Conservation (phyloP, 192 early-diverging fungal genomes). For the Lobulomyces angularis region DNA sequence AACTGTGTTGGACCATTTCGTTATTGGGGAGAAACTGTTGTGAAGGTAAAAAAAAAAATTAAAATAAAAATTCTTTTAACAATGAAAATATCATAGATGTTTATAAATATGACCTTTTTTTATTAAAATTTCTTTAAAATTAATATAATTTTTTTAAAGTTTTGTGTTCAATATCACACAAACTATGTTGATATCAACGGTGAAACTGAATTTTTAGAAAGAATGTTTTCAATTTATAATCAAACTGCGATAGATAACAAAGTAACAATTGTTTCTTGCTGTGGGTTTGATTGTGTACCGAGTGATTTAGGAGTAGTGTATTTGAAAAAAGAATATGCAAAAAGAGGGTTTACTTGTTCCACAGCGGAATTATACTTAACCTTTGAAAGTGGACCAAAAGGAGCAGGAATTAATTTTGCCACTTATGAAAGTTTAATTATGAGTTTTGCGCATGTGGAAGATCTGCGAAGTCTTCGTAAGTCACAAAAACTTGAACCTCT, state of each 20-base stretch:
- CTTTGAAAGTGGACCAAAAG: slow-evolving; percentile 28
- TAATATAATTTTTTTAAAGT: too few species aligned
- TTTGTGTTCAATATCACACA: too few species aligned
- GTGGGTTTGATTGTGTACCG: slow-evolving; percentile 54
- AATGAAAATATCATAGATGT: too few species aligned
- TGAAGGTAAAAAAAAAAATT: too few species aligned
- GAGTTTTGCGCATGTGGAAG: slow-evolving; percentile 10
- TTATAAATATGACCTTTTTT: too few species aligned
- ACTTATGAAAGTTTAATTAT: slow-evolving; percentile 47
- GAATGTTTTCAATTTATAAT: slow-evolving; percentile 43
- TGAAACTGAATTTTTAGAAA: slow-evolving; percentile 55
- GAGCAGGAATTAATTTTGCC: slow-evolving; percentile 41
- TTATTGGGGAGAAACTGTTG: slow-evolving; percentile 49
- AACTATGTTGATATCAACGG: slow-evolving; percentile 49
- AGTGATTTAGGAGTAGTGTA: slow-evolving; percentile 51
- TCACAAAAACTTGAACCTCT: too few species aligned
- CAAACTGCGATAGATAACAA: slow-evolving; percentile 27
- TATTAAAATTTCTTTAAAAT: too few species aligned
- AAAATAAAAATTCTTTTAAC: too few species aligned
- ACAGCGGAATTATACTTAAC: slow-evolving; percentile 51
- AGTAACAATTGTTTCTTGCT: slow-evolving; percentile 47
- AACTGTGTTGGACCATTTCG: slow-evolving; percentile 58
- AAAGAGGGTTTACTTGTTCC: slow-evolving; percentile 23
- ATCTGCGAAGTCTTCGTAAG: slow-evolving; percentile 14
- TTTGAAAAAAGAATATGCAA: slow-evolving; percentile 35